phyloP scores from a whole-genome alignment of 2,329 filamentous ascomycete species.

The Emericellopsis cladophorae region DNA sequence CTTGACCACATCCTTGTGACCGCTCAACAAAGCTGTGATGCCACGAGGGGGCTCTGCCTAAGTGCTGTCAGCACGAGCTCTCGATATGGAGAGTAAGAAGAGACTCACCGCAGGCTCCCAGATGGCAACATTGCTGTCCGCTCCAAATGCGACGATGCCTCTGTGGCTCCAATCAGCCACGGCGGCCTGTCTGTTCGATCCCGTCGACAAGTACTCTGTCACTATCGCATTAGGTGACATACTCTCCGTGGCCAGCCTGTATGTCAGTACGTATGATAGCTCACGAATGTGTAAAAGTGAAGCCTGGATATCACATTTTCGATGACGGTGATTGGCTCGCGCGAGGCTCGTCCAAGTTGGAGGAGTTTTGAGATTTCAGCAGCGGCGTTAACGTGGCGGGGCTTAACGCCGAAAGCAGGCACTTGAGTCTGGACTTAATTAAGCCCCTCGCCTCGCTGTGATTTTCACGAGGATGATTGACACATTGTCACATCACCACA shows the following conservation, averaged over 20 bases:
- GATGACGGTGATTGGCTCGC: background rate
- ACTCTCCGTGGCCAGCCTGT: background rate
- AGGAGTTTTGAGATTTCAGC: background rate
- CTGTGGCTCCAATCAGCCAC: constrained; percentile 77
- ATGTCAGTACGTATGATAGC: background rate
- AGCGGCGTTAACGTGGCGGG: background rate
- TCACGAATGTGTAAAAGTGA: background rate
- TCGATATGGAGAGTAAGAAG: background rate
- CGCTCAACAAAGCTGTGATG: constrained; percentile 53
- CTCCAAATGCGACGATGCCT: constrained; percentile 74
- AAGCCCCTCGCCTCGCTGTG: too few species aligned
- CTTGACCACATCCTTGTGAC: constrained; percentile 72
- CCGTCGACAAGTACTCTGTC: constrained; percentile 53
- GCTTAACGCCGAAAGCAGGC: too few species aligned
- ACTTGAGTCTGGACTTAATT: too few species aligned
- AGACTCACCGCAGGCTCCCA: constrained; percentile 68
- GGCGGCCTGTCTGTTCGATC: constrained; percentile 80
- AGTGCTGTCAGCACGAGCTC: background rate
- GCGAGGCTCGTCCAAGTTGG: background rate
- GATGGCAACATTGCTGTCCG: constrained; percentile 76
- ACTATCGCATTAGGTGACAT: constrained; percentile 19
- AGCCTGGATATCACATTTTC: background rate
- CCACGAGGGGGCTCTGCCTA: constrained; percentile 35
- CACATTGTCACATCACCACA: background rate
- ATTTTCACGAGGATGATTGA: too few species aligned